phyloP scores from a whole-genome alignment of 495 filamentous ascomycete species.

The Usnea hakonensis region DNA sequence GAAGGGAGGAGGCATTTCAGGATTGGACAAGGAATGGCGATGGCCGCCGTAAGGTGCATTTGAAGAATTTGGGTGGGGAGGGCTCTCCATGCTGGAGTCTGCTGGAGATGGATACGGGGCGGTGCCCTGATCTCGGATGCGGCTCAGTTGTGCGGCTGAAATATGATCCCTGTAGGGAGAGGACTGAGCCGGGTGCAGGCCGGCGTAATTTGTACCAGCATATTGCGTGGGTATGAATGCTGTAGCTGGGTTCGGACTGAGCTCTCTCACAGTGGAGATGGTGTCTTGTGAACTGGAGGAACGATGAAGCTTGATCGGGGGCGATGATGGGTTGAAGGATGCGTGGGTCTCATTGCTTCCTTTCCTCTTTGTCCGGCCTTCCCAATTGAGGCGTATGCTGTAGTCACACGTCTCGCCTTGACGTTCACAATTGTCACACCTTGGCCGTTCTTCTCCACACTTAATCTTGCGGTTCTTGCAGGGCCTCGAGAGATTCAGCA shows the following conservation, averaged over 20 bases:
- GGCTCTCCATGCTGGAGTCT: slow-evolving; percentile 19
- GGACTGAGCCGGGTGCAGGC: slow-evolving; percentile 1
- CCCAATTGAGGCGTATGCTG: slow-evolving; percentile 79
- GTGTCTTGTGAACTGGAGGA: slow-evolving; percentile 2
- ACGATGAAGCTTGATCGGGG: neutral
- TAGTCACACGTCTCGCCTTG: slow-evolving; percentile 78
- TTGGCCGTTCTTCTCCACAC: slow-evolving; percentile 76
- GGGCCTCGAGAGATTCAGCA: slow-evolving; percentile 47
- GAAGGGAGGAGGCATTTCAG: slow-evolving; percentile 24
- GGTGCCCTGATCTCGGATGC: slow-evolving; percentile 14
- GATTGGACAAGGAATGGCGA: slow-evolving; percentile 8
- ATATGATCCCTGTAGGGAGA: slow-evolving; percentile 9
- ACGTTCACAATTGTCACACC: slow-evolving; percentile 68
- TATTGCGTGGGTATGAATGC: slow-evolving; percentile 8
- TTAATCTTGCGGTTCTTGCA: slow-evolving; percentile 85
- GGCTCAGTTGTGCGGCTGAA: slow-evolving; percentile 12
- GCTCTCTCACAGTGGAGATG: neutral
- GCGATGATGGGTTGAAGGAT: neutral
- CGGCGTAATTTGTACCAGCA: neutral
- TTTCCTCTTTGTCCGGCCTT: slow-evolving; percentile 46
- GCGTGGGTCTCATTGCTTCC: slow-evolving; percentile 26
- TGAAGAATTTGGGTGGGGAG: slow-evolving; percentile 11
- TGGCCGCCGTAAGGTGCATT: slow-evolving; percentile 6
- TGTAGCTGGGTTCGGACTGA: slow-evolving; percentile 3
- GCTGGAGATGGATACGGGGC: slow-evolving; percentile 24